These are phyloP conservation scores for Zygosaccharomyces bisporus DNA, from an alignment of 805 yeast species.

Conservation along the genomic window DNA sequence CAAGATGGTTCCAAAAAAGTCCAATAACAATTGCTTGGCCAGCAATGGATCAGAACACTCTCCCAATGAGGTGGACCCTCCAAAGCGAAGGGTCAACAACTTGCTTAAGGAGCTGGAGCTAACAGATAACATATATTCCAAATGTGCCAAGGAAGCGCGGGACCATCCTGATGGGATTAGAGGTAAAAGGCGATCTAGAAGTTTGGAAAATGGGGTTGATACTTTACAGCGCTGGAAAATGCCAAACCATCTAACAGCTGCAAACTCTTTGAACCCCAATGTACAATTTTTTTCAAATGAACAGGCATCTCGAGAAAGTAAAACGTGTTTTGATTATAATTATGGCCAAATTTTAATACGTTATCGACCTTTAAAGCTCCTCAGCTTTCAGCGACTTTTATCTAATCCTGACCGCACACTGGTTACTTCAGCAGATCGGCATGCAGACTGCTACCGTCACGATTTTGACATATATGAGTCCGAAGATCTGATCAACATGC, in stretches of 20 bases:
- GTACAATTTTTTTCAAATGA: constrained; percentile 19
- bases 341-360: constrained; percentile 24
- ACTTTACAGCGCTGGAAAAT: constrained; percentile 9
- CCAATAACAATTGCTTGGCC: not conserved
- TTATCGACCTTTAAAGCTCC: constrained; percentile 25
- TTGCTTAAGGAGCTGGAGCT: constrained; percentile 23
- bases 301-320: constrained; percentile 7
- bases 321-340: constrained; percentile 6
- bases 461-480: constrained; percentile 44
- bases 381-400: constrained; percentile 24
- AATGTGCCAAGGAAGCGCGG: constrained; percentile 11
- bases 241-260: constrained; percentile 16
- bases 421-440: constrained; percentile 2
- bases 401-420: constrained; percentile 6
- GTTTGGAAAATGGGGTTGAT: not conserved
- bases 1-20: constrained; percentile 4
- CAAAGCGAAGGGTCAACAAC: constrained; percentile 7
- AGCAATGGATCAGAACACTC: not conserved
- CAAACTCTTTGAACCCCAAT: constrained; percentile 27
- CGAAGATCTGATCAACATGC: constrained; percentile 18
- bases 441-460: constrained; percentile 6
- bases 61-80: not conserved
- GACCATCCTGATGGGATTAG: constrained; percentile 11
- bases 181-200: constrained; percentile 6
- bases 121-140: constrained; percentile 29